phyloP scores from a whole-genome alignment of 805 yeast genomes.

The Alloascoidea hylecoeti region DNA sequence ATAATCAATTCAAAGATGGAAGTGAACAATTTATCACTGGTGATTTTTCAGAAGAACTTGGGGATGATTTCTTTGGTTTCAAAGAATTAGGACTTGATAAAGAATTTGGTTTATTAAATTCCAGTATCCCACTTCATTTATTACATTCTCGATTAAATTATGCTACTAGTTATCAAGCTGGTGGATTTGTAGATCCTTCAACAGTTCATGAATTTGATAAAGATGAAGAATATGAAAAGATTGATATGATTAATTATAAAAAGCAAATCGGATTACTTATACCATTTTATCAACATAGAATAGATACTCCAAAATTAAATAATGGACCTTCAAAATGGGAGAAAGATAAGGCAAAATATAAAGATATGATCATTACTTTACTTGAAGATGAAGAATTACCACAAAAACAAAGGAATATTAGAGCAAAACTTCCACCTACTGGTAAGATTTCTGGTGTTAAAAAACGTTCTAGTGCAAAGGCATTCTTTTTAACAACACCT shows the following conservation, averaged over 20 bases:
- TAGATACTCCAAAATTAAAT: constrained; percentile 11
- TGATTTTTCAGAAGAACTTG: constrained; percentile 84
- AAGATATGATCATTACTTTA: constrained; percentile 6
- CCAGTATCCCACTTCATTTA: constrained; percentile 81
- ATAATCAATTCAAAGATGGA: constrained; percentile 71
- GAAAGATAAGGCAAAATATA: constrained; percentile 5
- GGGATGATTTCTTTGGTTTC: constrained; percentile 97
- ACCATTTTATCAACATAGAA: constrained; percentile 29
- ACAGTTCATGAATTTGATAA: constrained; percentile 51
- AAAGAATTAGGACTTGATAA: constrained; percentile 86
- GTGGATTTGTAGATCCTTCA: constrained; percentile 26
- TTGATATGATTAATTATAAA: constrained; percentile 36
- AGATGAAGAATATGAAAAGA: constrained; percentile 31
- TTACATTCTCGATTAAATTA: constrained; percentile 63
- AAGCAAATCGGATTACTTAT: constrained; percentile 42
- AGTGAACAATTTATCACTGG: constrained; percentile 93
- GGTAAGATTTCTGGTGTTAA: constrained; percentile 68
- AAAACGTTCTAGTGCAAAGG: constrained; percentile 39
- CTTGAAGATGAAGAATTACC: constrained; percentile 81
- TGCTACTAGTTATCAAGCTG: constrained; percentile 23
- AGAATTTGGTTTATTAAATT: constrained; percentile 73
- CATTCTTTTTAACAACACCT: constrained; percentile 45
- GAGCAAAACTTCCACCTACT: constrained; percentile 81
- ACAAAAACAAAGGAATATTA: constrained; percentile 54
- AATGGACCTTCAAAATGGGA: constrained; percentile 9